Base-by-base conservation (phyloP, 1,284 basidiomycete species). In the Rhodotorula sp. region DNA sequence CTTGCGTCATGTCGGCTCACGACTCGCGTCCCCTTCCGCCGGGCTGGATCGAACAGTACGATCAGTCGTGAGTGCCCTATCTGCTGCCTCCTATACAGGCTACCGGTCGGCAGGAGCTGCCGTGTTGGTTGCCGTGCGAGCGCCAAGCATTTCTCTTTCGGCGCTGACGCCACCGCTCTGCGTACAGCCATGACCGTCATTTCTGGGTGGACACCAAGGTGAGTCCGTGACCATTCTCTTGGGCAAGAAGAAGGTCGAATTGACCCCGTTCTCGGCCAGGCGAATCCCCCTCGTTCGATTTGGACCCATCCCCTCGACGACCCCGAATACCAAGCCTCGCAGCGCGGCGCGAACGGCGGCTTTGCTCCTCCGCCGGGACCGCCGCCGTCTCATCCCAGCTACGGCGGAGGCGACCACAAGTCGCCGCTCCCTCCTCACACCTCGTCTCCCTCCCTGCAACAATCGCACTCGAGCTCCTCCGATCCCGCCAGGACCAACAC, bases 241-340 rank as follows among this genome's bases (percentile, higher is more conserved):
- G 29, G 18, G 14, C 8, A 12, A 17, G 18, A 30, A 4, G 29
- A 26, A 17, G 17, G 14, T 15, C 29, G 14, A 54, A 49, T 45
- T 62, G 44, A 62, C 55, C 45, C 54, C 8, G 3, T 5, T 44
- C 51, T 37, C 18, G 8, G 4, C 15, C 60, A 70, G 42, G 76
- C 78, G 17, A 77, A 70, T 20, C 79, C 79, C 1, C 78, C 79
- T 4, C 74, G 79, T 15, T 78, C 78, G 20, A 80, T 80, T 68
- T 80, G 79, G 79, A 72, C 76, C 2, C 79, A 80, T 59, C 79
- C 79, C 0, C 68, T 68, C 37, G 79, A 80, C 63, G 79, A 73
- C 58, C 67, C 67, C n/a, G 64, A 72, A 2, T 69, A 66, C 58
- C 70, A 72, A 51, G 20, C 22, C 10, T 45, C 29, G 18, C 53